Percentiles rank a stretch among this genome's conserved stretches.
Evolutionary conservation across 495 filamentous ascomycete genomes (phyloP).

Genomic region (Lophiostoma macrostomum): DNA sequence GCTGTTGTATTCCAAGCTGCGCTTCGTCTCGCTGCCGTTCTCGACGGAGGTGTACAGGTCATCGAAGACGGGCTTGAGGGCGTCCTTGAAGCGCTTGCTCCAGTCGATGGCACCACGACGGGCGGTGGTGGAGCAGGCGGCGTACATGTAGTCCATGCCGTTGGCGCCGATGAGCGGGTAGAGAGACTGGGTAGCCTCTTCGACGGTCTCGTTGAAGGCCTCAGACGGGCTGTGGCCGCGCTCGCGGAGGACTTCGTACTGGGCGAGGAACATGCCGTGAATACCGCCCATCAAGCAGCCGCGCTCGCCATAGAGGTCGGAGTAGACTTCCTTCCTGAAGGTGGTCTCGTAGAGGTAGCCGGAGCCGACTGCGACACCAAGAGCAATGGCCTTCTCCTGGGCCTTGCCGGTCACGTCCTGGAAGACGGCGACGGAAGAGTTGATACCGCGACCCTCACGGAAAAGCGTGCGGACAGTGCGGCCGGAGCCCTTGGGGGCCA

Average conservation of each 20-base stretch:
- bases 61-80: constrained; percentile 97
- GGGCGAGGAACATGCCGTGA: constrained; percentile 99
- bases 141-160: constrained; percentile 99
- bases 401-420: constrained; percentile 98
- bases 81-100: constrained; percentile 91
- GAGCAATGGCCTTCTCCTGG: constrained; percentile 94
- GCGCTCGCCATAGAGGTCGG: constrained; percentile 98
- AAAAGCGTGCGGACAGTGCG: constrained; percentile 97
- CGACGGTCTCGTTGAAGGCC: constrained; percentile 99
- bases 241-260: constrained; percentile 99
- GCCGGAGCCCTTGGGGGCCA: constrained; percentile 97
- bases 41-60: constrained; percentile 88
- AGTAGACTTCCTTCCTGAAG: constrained; percentile 99
- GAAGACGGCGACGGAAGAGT: constrained; percentile 97
- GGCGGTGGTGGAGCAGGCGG: constrained; percentile 97
- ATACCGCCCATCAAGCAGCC: constrained; percentile 99
- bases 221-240: constrained; percentile 94
- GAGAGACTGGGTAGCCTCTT: constrained; percentile 96
- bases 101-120: constrained; percentile 98
- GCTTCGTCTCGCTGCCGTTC: constrained; percentile 86
- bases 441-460: constrained; percentile 97
- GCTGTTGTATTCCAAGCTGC: constrained; percentile 91
- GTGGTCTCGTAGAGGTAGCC: constrained; percentile 99
- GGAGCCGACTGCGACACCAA: constrained; percentile 92
- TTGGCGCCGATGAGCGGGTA: constrained; percentile 95